A percentile compares a stretch with the other conserved stretches of the same genome.
Conservation (phyloP, 2,329 filamentous ascomycete species). For the Didymella sp. region DNA sequence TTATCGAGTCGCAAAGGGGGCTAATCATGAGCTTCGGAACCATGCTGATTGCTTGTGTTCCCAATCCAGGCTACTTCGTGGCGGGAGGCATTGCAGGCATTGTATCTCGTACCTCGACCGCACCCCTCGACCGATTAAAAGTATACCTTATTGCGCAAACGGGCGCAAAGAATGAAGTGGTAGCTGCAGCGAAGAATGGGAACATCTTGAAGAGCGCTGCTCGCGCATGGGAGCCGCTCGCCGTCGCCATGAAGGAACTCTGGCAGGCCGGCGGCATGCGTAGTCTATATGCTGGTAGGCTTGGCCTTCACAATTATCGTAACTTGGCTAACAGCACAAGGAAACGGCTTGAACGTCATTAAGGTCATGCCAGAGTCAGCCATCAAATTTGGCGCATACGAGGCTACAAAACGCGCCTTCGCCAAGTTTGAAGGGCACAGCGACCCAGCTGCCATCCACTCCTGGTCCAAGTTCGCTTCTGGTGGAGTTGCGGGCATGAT, state of each 20-base stretch:
- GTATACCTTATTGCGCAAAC: constrained; percentile 97
- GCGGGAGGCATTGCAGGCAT: constrained; percentile 94
- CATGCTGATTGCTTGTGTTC: constrained; percentile 67
- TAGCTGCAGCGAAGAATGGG: constrained; percentile 73
- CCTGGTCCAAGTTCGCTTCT: constrained; percentile 86
- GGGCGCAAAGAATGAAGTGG: constrained; percentile 64
- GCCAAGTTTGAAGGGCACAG: constrained; percentile 87
- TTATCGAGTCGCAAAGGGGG: constrained; percentile 38
- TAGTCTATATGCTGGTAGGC: constrained; percentile 89
- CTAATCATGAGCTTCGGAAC: constrained; percentile 49
- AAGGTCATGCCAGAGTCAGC: constrained; percentile 99
- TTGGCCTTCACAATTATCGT: not conserved
- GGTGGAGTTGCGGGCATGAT: constrained; percentile 91
- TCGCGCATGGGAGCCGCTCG: constrained; percentile 72
- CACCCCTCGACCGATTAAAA: constrained; percentile 94
- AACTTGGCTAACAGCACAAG: constrained; percentile 55
- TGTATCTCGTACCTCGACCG: constrained; percentile 92
- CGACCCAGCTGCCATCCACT: constrained; percentile 79
- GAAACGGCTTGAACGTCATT: constrained; percentile 93
- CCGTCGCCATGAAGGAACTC: constrained; percentile 76
- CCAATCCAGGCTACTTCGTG: constrained; percentile 95
- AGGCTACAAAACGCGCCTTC: constrained; percentile 87
- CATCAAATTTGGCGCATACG: constrained; percentile 97
- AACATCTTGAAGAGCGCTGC: constrained; percentile 69
- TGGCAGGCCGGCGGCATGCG: constrained; percentile 86